A percentile compares a stretch with the other conserved stretches of the same genome.
Evolutionary conservation across 441 rosid species (phyloP).

Genomic region (Kokia cookei): DNA sequence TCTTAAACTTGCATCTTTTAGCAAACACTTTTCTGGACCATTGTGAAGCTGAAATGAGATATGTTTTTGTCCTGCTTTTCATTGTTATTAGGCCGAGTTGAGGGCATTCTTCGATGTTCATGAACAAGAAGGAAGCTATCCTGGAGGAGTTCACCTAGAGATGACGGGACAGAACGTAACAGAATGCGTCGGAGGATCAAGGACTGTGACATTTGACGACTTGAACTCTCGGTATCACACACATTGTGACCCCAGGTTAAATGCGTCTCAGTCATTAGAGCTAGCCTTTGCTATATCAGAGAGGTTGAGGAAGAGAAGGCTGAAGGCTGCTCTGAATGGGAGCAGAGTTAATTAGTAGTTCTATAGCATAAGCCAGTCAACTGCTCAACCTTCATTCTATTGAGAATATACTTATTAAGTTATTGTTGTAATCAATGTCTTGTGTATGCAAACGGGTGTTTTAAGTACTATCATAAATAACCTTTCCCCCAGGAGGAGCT

Average conservation of each 20-base stretch:
- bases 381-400: background rate
- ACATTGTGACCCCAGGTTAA: conserved; percentile 7
- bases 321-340: background rate
- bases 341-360: background rate
- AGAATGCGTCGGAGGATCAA: conserved; percentile 4
- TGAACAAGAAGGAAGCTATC: conserved; percentile 10
- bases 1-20: background rate
- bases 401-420: background rate
- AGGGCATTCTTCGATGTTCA: conserved; percentile 10
- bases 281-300: conserved; percentile 9
- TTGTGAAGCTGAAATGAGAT: background rate
- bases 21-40: background rate
- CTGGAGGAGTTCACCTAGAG: conserved; percentile 13
- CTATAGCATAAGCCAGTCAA: background rate
- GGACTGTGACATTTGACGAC: conserved; percentile 4
- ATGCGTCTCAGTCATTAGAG: conserved; percentile 13
- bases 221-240: conserved; percentile 9
- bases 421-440: background rate
- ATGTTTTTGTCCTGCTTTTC: background rate
- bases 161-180: conserved; percentile 9
- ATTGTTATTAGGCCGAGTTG: background rate
- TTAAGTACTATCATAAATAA: background rate
- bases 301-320: conserved; percentile 10
- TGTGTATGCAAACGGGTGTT: background rate
- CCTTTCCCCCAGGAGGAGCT: background rate